Percentiles rank a stretch among this genome's conserved stretches.
Evolutionary conservation across 2,329 filamentous ascomycete genomes (phyloP).

Genomic region (Fusarium chuoi): DNA sequence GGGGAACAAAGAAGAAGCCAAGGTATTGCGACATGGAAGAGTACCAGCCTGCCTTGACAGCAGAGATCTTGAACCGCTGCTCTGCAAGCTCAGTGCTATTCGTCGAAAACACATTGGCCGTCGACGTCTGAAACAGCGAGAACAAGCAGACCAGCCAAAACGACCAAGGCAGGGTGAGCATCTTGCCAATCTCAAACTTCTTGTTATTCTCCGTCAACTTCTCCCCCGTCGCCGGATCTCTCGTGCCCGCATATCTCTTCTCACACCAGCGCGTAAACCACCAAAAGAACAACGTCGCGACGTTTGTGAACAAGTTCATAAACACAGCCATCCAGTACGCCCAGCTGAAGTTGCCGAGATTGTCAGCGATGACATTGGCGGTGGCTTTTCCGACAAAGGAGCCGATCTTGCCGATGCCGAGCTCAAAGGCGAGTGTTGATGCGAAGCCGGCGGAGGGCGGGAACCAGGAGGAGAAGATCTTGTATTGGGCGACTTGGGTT

Average conservation of each 20-base stretch:
- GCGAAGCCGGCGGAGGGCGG: constrained; percentile 70
- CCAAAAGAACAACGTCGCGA: constrained; percentile 63
- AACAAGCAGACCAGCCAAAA: constrained; percentile 68
- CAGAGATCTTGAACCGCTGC: constrained; percentile 65
- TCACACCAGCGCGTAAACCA: constrained; percentile 64
- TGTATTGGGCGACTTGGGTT: constrained; percentile 72
- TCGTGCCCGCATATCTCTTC: constrained; percentile 56
- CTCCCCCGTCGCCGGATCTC: constrained; percentile 68
- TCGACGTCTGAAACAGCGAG: constrained; percentile 68
- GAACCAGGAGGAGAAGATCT: constrained; percentile 74
- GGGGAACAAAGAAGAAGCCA: constrained; percentile 67
- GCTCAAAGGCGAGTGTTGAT: constrained; percentile 68
- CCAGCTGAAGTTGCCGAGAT: constrained; percentile 69
- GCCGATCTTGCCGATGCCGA: constrained; percentile 70
- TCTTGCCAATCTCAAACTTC: constrained; percentile 64
- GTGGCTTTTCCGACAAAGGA: constrained; percentile 69
- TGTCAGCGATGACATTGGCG: constrained; percentile 67
- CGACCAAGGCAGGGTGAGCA: constrained; percentile 67
- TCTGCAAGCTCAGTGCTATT: constrained; percentile 71
- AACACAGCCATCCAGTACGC: constrained; percentile 70
- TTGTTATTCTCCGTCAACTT: constrained; percentile 68
- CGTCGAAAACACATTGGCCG: constrained; percentile 62
- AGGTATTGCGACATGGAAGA: constrained; percentile 64
- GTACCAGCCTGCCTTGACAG: constrained; percentile 70
- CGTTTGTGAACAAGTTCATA: constrained; percentile 72